These are phyloP conservation scores for Fusarium sororula DNA, from an alignment of 2,329 filamentous ascomycete species.

Conservation along the genomic window DNA sequence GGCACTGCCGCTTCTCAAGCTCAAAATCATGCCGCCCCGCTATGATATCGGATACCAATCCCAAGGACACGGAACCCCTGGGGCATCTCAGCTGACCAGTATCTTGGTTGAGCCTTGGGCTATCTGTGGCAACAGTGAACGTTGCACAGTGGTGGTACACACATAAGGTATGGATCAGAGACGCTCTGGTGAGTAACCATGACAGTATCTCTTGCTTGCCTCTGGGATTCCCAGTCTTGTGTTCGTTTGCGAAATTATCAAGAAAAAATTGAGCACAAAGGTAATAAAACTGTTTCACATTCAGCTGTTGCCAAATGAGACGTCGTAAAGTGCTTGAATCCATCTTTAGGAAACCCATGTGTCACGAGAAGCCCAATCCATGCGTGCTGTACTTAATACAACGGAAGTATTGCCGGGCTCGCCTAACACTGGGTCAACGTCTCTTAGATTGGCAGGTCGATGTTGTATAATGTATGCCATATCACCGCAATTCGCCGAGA, in stretches of 20 bases:
- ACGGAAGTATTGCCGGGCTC: constrained; percentile 36
- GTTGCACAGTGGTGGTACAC: neutral
- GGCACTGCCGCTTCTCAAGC: constrained; percentile 20
- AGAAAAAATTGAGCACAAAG: constrained; percentile 1
- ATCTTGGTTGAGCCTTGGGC: constrained; percentile 3
- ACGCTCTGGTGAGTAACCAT: neutral
- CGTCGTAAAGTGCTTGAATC: constrained; percentile 20
- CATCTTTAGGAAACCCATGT: constrained; percentile 14
- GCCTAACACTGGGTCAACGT: constrained; percentile 32
- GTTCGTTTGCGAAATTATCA: neutral
- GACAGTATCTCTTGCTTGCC: neutral
- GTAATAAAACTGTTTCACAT: constrained; percentile 36
- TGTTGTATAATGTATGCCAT: neutral
- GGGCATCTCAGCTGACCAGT: constrained; percentile 17
- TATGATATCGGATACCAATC: constrained; percentile 19
- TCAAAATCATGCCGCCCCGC: constrained; percentile 19
- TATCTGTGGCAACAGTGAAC: neutral
- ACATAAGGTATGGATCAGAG: neutral
- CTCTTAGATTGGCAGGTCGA: constrained; percentile 18
- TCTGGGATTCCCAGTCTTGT: neutral
- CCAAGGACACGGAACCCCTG: constrained; percentile 32
- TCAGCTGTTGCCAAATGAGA: constrained; percentile 36
- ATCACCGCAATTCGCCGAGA: constrained; percentile 15
- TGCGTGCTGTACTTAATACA: constrained; percentile 26
- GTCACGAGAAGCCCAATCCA: constrained; percentile 20